These are phyloP conservation scores for Magnusiomyces ingens DNA, from an alignment of 1,139 yeast species.

Conservation along the genomic window DNA sequence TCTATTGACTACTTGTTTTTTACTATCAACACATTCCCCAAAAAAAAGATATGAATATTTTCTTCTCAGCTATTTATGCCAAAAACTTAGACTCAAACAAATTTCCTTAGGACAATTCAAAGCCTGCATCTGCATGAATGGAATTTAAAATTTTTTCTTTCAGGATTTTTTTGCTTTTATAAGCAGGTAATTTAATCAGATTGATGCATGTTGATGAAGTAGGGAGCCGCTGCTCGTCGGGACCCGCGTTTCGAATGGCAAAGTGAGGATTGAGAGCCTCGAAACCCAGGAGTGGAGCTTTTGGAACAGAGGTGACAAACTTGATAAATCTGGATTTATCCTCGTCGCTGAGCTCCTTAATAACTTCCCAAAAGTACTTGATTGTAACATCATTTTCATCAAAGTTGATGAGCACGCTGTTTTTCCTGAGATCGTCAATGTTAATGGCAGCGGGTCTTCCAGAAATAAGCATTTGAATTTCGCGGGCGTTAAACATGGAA, in stretches of 20 bases:
- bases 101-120: slow-evolving; percentile 58
- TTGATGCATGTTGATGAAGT: slow-evolving; percentile 94
- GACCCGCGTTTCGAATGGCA: slow-evolving; percentile 71
- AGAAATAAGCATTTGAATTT: slow-evolving; percentile 76
- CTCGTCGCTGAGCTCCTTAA: slow-evolving; percentile 56
- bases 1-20: not conserved
- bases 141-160: slow-evolving; percentile 64
- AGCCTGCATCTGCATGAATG: slow-evolving; percentile 75
- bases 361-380: slow-evolving; percentile 63
- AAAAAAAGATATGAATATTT: not conserved
- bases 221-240: slow-evolving; percentile 52
- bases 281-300: slow-evolving; percentile 90
- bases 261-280: slow-evolving; percentile 65
- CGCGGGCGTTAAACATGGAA: slow-evolving; percentile 74
- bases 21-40: not conserved
- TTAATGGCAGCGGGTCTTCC: slow-evolving; percentile 72
- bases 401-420: slow-evolving; percentile 68
- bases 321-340: slow-evolving; percentile 62
- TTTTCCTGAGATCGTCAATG: slow-evolving; percentile 55
- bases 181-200: slow-evolving; percentile 77
- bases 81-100: not conserved
- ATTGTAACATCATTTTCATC: slow-evolving; percentile 46
- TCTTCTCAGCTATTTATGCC: not conserved
- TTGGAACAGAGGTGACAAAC: slow-evolving; percentile 85
- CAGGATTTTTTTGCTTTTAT: slow-evolving; percentile 51